phyloP scores from a whole-genome alignment of 2,329 filamentous ascomycete genomes.

The Coleophoma crateriformis region DNA sequence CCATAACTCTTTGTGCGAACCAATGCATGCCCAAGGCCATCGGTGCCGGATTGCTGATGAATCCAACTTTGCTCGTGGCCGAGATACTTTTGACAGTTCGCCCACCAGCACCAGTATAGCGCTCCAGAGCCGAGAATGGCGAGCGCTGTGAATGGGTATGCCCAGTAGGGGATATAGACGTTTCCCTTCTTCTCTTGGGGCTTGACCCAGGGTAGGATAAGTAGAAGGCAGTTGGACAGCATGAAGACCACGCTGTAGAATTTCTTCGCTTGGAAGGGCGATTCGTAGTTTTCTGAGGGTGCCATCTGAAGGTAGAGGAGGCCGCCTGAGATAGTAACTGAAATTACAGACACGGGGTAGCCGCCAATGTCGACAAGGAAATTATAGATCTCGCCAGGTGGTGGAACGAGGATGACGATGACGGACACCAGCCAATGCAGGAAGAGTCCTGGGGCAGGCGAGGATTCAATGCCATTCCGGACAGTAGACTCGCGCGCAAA shows the following conservation, averaged over 20 bases:
- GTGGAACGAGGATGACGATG: conserved; percentile 46
- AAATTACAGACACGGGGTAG: conserved; percentile 31
- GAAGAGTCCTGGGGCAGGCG: conserved; percentile 32
- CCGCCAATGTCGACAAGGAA: conserved; percentile 33
- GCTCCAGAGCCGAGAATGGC: conserved; percentile 27
- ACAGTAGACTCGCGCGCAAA: conserved; percentile 15
- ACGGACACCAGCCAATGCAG: conserved; percentile 58
- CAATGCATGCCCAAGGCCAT: neutral
- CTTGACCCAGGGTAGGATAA: conserved; percentile 31
- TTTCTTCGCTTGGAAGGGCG: conserved; percentile 25
- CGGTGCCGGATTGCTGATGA: neutral
- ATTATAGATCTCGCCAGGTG: conserved; percentile 35
- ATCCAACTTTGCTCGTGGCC: neutral
- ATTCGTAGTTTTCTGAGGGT: conserved; percentile 23
- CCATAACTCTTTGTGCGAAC: neutral
- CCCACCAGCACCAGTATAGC: conserved; percentile 32
- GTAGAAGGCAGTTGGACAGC: conserved; percentile 26
- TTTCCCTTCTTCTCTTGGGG: conserved; percentile 17
- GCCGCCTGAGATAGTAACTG: conserved; percentile 27
- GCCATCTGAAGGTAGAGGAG: conserved; percentile 27
- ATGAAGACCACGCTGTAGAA: conserved; percentile 26
- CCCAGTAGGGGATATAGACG: conserved; percentile 28
- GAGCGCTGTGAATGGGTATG: conserved; percentile 30
- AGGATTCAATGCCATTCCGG: neutral
- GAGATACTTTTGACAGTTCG: conserved; percentile 7